phyloP scores from a whole-genome alignment of 2,329 filamentous ascomycete species.

The Anisogramma anomala region DNA sequence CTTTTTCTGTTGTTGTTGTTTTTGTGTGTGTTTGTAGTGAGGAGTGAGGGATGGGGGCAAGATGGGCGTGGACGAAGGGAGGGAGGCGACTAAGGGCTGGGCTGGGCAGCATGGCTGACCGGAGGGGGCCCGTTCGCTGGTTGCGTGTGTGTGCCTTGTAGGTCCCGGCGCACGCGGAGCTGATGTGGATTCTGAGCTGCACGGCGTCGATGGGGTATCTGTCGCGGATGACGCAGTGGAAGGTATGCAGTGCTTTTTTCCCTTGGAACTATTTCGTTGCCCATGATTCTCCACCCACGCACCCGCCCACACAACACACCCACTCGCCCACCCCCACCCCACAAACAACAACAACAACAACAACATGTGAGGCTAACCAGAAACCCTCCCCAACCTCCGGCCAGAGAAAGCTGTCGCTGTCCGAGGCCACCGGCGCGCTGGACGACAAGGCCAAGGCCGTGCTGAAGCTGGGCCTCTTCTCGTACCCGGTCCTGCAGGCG shows the following conservation, averaged over 20 bases:
- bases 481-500: conserved; percentile 90
- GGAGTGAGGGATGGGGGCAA: background rate
- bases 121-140: too few species aligned
- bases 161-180: conserved; percentile 69
- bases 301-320: too few species aligned
- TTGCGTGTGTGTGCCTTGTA: conserved; percentile 23
- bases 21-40: too few species aligned
- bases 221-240: conserved; percentile 99
- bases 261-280: background rate
- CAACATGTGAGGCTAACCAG: too few species aligned
- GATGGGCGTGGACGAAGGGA: background rate
- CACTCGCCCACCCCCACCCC: too few species aligned
- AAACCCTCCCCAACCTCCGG: too few species aligned
- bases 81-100: too few species aligned
- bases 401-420: conserved; percentile 64
- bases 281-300: background rate
- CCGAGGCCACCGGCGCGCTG: conserved; percentile 44
- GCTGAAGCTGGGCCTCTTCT: conserved; percentile 82
- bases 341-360: too few species aligned
- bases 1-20: too few species aligned
- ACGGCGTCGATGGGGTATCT: conserved; percentile 86
- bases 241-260: conserved; percentile 56
- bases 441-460: conserved; percentile 45
- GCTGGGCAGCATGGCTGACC: too few species aligned
- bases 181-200: conserved; percentile 96